Conservation (phyloP, 495 filamentous ascomycete species). For the Pseudevernia furfuracea region DNA sequence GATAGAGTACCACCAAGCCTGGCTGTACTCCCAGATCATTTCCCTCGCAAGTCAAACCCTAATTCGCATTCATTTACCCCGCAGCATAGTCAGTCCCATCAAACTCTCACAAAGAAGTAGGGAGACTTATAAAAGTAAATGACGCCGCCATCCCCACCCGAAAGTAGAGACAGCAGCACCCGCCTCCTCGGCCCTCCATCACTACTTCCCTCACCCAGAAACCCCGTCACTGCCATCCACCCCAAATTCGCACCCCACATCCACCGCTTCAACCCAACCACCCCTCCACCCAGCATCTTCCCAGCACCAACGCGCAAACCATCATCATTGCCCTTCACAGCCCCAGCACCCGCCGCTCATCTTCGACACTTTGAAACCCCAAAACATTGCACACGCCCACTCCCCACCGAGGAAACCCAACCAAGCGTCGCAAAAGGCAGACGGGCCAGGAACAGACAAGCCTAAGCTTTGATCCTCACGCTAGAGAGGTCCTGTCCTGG, state of each 20-base stretch:
- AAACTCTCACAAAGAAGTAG: not conserved
- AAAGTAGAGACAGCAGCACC: conserved; percentile 19
- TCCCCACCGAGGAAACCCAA: conserved; percentile 14
- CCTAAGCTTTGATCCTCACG: conserved; percentile 93
- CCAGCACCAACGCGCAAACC: conserved; percentile 12
- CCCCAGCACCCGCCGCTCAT: conserved; percentile 18
- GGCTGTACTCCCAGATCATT: not conserved
- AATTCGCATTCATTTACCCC: not conserved
- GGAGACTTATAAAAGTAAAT: conserved; percentile 30
- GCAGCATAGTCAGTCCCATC: conserved; percentile 13
- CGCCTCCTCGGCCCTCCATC: conserved; percentile 20
- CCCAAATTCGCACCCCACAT: conserved; percentile 5
- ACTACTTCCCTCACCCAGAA: conserved; percentile 24
- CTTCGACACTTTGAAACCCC: conserved; percentile 27
- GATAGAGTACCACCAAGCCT: not conserved
- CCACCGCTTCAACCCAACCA: conserved; percentile 12
- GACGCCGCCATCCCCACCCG: conserved; percentile 18
- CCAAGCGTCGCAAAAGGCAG: conserved; percentile 21
- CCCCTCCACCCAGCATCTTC: conserved; percentile 19
- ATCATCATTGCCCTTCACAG: conserved; percentile 23
- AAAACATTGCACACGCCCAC: conserved; percentile 22
- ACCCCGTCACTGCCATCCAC: conserved; percentile 3
- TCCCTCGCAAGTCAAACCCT: not conserved
- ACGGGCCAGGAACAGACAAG: conserved; percentile 57
- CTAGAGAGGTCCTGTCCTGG: conserved; percentile 73